Conservation (phyloP, 1,139 yeast species). For the Hansenula sp. region DNA sequence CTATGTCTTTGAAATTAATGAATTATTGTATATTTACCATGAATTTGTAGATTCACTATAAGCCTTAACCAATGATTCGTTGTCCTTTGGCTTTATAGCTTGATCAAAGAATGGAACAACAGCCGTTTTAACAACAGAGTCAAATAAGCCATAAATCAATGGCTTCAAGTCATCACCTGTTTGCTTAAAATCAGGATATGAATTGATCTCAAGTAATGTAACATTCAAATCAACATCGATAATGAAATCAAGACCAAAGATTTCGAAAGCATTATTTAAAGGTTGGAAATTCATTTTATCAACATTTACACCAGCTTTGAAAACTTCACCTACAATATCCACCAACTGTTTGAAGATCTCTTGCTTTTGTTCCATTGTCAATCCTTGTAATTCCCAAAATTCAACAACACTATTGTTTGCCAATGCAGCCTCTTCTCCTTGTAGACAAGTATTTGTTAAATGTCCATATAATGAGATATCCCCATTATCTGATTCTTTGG, state of each 20-base stretch:
- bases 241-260: conserved; percentile 84
- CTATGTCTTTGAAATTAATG: too few relatives aligned
- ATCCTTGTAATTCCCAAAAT: conserved; percentile 55
- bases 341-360: conserved; percentile 53
- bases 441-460: conserved; percentile 90
- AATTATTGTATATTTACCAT: background rate
- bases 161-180: conserved; percentile 75
- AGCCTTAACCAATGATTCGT: conserved; percentile 32
- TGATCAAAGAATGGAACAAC: conserved; percentile 36
- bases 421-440: conserved; percentile 43
- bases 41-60: conserved; percentile 26
- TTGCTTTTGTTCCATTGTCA: conserved; percentile 34
- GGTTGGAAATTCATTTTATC: conserved; percentile 92
- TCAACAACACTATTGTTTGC: conserved; percentile 55
- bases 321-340: conserved; percentile 64
- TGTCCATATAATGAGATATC: conserved; percentile 48
- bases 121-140: conserved; percentile 37
- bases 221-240: conserved; percentile 56
- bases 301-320: conserved; percentile 74
- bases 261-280: conserved; percentile 73
- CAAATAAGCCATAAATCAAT: conserved; percentile 59
- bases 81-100: conserved; percentile 8
- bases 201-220: conserved; percentile 75
- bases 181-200: conserved; percentile 96
- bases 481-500: conserved; percentile 29